These are phyloP conservation scores for Brettanomyces custersianus DNA, from an alignment of 805 yeast genomes.

Conservation along the genomic window DNA sequence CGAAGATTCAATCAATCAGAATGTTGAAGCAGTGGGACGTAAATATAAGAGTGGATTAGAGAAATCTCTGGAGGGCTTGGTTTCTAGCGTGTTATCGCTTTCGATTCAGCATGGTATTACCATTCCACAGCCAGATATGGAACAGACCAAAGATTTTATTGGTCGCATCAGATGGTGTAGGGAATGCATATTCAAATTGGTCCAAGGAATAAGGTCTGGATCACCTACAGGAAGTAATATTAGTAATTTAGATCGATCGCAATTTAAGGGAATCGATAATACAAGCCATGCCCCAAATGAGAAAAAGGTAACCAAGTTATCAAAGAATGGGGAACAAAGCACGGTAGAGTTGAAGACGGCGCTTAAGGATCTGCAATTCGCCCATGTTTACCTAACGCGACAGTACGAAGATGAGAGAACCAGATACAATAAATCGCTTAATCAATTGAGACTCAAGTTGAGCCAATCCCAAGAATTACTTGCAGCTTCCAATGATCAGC, in stretches of 20 bases:
- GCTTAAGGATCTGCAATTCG: conserved; percentile 57
- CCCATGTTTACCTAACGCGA: conserved; percentile 59
- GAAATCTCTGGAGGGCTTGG: conserved; percentile 32
- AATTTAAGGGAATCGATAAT: not conserved
- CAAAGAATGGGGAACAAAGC: not conserved
- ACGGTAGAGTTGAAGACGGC: conserved; percentile 35
- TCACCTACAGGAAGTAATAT: no score
- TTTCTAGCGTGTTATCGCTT: conserved; percentile 37
- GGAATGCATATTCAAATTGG: conserved; percentile 17
- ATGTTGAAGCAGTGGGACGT: not conserved
- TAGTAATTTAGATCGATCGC: not conserved
- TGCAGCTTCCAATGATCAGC: conserved; percentile 27
- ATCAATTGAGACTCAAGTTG: conserved; percentile 43
- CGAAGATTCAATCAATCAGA: not conserved
- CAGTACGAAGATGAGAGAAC: conserved; percentile 61
- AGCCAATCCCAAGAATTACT: conserved; percentile 43
- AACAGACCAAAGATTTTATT: conserved; percentile 13
- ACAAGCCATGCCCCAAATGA: not conserved
- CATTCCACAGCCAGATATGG: conserved; percentile 26
- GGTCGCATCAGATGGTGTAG: conserved; percentile 25
- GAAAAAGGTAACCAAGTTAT: not conserved
- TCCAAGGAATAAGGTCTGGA: conserved; percentile 5
- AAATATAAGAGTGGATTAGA: conserved; percentile 9
- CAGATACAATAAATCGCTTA: conserved; percentile 43
- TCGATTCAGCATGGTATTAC: conserved; percentile 34